phyloP scores from a whole-genome alignment of 306 rosid genomes.

The Morella rubra region DNA sequence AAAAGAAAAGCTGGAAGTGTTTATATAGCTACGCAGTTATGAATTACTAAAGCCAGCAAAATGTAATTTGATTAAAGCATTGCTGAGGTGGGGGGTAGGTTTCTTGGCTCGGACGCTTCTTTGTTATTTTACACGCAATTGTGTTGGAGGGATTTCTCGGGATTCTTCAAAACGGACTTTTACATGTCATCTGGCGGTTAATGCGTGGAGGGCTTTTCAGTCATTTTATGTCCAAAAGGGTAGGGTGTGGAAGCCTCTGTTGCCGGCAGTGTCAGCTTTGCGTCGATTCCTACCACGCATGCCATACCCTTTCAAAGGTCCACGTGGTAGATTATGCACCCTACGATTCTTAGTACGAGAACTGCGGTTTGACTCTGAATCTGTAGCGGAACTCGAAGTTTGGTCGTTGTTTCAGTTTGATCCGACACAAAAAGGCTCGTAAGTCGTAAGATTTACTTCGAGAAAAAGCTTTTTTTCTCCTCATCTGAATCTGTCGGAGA shows the following conservation, averaged over 20 bases:
- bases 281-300: background rate
- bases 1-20: conserved; percentile 17
- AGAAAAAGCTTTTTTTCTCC: too few species aligned
- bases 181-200: conserved; percentile 39
- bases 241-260: background rate
- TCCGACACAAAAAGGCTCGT: too few species aligned
- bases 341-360: too few species aligned
- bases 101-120: conserved; percentile 58
- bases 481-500: too few species aligned
- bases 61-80: background rate
- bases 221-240: background rate
- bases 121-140: conserved; percentile 39
- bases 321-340: background rate
- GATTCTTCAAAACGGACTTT: conserved; percentile 33
- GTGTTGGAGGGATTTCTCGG: conserved; percentile 22
- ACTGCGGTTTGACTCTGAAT: background rate
- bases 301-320: background rate
- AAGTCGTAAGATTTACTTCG: too few species aligned
- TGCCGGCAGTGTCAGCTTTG: background rate
- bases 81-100: conserved; percentile 24
- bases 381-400: too few species aligned
- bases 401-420: too few species aligned
- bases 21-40: conserved; percentile 14
- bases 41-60: conserved; percentile 21
- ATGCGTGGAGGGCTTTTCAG: conserved; percentile 20